Percentiles rank a stretch among this genome's conserved stretches.
Conservation (phyloP, 2,329 filamentous ascomycete species). For the Ilyonectria destructans region DNA sequence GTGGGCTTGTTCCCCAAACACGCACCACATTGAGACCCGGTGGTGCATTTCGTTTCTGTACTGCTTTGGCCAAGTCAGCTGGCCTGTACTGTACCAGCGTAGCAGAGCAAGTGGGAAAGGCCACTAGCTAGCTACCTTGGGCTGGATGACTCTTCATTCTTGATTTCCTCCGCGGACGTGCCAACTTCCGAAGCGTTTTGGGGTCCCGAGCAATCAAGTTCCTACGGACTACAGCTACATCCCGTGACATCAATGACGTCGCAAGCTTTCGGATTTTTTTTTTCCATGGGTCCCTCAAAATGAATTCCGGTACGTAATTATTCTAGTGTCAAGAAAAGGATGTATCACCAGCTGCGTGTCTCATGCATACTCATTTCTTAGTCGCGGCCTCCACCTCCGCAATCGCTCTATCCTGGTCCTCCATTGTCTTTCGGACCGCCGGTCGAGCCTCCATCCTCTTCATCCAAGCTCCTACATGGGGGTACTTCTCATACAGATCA, state of each 20-base stretch:
- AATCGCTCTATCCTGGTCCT: constrained; percentile 5
- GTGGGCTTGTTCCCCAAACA: too few species aligned
- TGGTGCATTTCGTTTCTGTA: too few species aligned
- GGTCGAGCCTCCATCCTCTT: not conserved
- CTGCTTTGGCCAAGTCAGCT: too few species aligned
- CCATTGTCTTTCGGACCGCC: constrained; percentile 4
- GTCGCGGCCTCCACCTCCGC: not conserved
- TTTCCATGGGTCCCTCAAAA: not conserved
- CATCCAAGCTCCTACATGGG: constrained; percentile 6
- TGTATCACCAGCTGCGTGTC: not conserved
- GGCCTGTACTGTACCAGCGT: too few species aligned
- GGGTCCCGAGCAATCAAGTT: not conserved
- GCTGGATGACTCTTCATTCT: too few species aligned
- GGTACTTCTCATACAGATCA: constrained; percentile 7
- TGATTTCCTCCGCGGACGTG: too few species aligned
- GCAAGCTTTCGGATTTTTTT: not conserved
- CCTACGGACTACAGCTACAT: not conserved
- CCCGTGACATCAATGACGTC: not conserved
- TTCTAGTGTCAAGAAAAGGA: not conserved
- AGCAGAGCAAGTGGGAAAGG: too few species aligned
- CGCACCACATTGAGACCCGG: too few species aligned
- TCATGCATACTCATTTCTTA: not conserved
- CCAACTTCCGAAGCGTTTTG: too few species aligned
- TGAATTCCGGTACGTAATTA: not conserved
- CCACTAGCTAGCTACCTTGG: too few species aligned